Conservation (phyloP, 2,329 filamentous ascomycete genomes). For the Geosmithia morbida region DNA sequence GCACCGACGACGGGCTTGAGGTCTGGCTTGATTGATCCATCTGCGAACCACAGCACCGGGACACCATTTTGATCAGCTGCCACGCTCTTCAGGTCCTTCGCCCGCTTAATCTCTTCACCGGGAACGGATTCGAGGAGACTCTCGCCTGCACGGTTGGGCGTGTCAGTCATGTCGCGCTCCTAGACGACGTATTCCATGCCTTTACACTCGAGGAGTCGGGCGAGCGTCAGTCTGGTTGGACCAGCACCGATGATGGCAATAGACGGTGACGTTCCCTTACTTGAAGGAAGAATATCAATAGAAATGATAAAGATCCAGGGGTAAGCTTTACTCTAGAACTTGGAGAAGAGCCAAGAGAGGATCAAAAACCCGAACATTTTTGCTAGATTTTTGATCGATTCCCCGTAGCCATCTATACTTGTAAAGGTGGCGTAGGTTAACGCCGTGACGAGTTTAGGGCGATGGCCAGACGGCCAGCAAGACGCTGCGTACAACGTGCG, state of each 20-base stretch:
- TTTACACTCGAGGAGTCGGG: slow-evolving; percentile 25
- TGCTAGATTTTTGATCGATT: no score
- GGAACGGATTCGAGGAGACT: slow-evolving; percentile 20
- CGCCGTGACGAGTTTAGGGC: no score
- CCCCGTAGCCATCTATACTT: no score
- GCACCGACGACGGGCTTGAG: slow-evolving; percentile 3
- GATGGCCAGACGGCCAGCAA: no score
- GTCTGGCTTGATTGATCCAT: background rate
- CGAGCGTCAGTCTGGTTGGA: slow-evolving; percentile 31
- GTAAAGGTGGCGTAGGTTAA: no score
- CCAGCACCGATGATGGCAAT: slow-evolving; percentile 32
- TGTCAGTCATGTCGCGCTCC: slow-evolving; percentile 14
- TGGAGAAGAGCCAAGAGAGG: no score
- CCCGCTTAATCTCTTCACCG: slow-evolving; percentile 13
- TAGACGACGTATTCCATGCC: slow-evolving; percentile 18
- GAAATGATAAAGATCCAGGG: no score
- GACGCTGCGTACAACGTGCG: no score
- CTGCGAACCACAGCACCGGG: background rate
- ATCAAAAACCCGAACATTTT: no score
- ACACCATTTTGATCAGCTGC: background rate
- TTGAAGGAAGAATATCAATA: background rate
- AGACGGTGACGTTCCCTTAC: background rate
- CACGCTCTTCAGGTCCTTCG: background rate
- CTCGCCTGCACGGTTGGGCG: slow-evolving; percentile 15
- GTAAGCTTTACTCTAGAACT: no score